Conservation (phyloP, 2,329 filamentous ascomycete genomes). For the Aspergillus japonicus region DNA sequence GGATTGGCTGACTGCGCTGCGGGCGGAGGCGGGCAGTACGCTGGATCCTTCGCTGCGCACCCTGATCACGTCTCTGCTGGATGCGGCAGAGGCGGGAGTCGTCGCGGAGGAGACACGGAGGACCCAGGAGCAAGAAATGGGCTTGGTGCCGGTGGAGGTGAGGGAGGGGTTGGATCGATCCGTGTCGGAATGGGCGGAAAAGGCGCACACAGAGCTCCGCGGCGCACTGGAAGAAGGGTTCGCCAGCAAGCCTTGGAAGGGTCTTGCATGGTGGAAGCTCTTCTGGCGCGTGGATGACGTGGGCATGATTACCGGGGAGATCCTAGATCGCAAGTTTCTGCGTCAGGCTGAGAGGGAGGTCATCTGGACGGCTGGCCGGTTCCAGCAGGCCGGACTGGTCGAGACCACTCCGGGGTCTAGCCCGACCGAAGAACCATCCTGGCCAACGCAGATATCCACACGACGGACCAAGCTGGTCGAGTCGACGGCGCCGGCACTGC, state of each 20-base stretch:
- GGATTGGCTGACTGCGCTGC: constrained; percentile 58
- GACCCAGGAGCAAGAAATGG: constrained; percentile 29
- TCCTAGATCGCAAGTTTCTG: constrained; percentile 75
- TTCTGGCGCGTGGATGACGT: constrained; percentile 95
- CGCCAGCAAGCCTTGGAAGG: constrained; percentile 71
- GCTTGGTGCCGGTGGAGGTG: constrained; percentile 43
- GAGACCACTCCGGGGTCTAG: constrained; percentile 40
- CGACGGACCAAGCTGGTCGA: constrained; percentile 66
- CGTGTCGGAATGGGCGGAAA: constrained; percentile 72
- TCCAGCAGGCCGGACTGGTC: constrained; percentile 63
- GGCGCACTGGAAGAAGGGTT: constrained; percentile 77
- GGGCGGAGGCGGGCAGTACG: constrained; percentile 36
- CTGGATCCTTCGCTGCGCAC: constrained; percentile 66
- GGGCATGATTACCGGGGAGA: constrained; percentile 74
- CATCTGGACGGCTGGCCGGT: constrained; percentile 78
- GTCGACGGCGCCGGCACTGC: constrained; percentile 68
- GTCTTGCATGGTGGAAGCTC: constrained; percentile 88
- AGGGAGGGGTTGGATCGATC: constrained; percentile 55
- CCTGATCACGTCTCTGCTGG: constrained; percentile 67
- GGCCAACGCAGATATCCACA: constrained; percentile 72
- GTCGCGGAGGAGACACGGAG: constrained; percentile 29
- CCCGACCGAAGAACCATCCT: constrained; percentile 51
- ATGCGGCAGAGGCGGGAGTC: constrained; percentile 37
- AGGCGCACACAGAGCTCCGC: constrained; percentile 79
- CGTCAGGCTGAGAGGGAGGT: constrained; percentile 73